A percentile compares a stretch with the other conserved stretches of the same genome.
phyloP scores from a whole-genome alignment of 2,329 filamentous ascomycete genomes.

The Alternaria conjuncta region DNA sequence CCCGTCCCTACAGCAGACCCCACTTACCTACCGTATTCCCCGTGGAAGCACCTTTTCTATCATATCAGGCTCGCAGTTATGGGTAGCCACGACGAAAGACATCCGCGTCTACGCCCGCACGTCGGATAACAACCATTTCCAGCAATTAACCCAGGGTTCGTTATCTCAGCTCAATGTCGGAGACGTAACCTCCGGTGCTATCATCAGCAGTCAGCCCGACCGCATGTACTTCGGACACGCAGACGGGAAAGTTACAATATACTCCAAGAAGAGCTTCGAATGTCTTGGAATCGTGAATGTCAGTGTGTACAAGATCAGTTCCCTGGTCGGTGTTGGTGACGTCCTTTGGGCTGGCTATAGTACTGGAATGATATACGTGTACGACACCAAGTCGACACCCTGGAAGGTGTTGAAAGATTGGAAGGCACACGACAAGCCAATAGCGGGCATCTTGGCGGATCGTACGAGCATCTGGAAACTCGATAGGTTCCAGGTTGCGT shows the following conservation, averaged over 20 bases:
- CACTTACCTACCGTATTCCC: slow-evolving; percentile 78
- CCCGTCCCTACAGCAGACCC: slow-evolving; percentile 76
- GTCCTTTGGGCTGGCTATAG: slow-evolving; percentile 94
- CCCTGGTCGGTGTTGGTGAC: slow-evolving; percentile 78
- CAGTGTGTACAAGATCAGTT: slow-evolving; percentile 94
- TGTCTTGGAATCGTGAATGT: slow-evolving; percentile 84
- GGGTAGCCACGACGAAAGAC: slow-evolving; percentile 87
- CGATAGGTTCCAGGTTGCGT: slow-evolving; percentile 83
- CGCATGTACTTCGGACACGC: slow-evolving; percentile 89
- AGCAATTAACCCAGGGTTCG: slow-evolving; percentile 76
- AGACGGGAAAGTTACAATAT: slow-evolving; percentile 95
- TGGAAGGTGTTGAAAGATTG: slow-evolving; percentile 95
- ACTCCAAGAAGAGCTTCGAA: slow-evolving; percentile 76
- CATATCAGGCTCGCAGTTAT: slow-evolving; percentile 82
- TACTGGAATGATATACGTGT: slow-evolving; percentile 91
- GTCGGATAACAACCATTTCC: slow-evolving; percentile 69
- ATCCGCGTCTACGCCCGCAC: slow-evolving; percentile 83
- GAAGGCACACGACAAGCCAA: slow-evolving; percentile 85
- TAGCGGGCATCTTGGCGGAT: slow-evolving; percentile 79
- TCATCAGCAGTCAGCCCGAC: slow-evolving; percentile 75
- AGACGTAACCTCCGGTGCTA: slow-evolving; percentile 84
- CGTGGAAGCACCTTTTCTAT: slow-evolving; percentile 88
- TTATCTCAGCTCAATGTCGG: slow-evolving; percentile 75
- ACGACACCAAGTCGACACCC: slow-evolving; percentile 80
- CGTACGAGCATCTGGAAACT: slow-evolving; percentile 83